A percentile compares a stretch with the other conserved stretches of the same genome.
Evolutionary conservation across 257 asterid genomes (phyloP).

Genomic region (Nemophila menziesii): DNA sequence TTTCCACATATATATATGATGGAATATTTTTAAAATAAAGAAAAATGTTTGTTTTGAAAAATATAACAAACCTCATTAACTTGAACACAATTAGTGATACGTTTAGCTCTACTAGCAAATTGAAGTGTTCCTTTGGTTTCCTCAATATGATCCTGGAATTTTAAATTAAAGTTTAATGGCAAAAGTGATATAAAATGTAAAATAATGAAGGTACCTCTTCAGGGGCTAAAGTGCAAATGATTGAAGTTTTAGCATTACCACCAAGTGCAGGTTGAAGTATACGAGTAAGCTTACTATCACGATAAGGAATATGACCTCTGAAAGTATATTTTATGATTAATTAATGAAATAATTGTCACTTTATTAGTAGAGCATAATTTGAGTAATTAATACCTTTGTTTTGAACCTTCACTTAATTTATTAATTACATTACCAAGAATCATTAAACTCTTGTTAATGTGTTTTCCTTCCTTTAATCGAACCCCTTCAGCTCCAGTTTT

Average conservation of each 20-base stretch:
- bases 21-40: background rate
- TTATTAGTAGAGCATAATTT: background rate
- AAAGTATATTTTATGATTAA: slow-evolving; percentile 5
- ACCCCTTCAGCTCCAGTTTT: slow-evolving; percentile 98
- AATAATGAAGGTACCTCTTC: slow-evolving; percentile 57
- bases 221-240: slow-evolving; percentile 91
- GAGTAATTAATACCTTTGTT: slow-evolving; percentile 52
- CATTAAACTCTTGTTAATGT: slow-evolving; percentile 97
- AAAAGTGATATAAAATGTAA: slow-evolving; percentile 5
- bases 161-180: slow-evolving; percentile 3
- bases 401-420: slow-evolving; percentile 91
- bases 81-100: slow-evolving; percentile 94
- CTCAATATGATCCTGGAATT: slow-evolving; percentile 62
- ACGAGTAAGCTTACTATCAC: slow-evolving; percentile 97
- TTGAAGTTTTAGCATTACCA: slow-evolving; percentile 97
- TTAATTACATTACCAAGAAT: slow-evolving; percentile 94
- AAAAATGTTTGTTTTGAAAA: background rate
- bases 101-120: slow-evolving; percentile 96
- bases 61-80: slow-evolving; percentile 77
- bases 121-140: slow-evolving; percentile 97
- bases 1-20: background rate
- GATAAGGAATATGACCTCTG: slow-evolving; percentile 97
- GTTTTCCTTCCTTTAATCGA: slow-evolving; percentile 96
- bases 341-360: background rate
- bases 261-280: slow-evolving; percentile 99